Evolutionary conservation across 2,329 filamentous ascomycete species (phyloP).

Genomic region (Penicillium palitans): DNA sequence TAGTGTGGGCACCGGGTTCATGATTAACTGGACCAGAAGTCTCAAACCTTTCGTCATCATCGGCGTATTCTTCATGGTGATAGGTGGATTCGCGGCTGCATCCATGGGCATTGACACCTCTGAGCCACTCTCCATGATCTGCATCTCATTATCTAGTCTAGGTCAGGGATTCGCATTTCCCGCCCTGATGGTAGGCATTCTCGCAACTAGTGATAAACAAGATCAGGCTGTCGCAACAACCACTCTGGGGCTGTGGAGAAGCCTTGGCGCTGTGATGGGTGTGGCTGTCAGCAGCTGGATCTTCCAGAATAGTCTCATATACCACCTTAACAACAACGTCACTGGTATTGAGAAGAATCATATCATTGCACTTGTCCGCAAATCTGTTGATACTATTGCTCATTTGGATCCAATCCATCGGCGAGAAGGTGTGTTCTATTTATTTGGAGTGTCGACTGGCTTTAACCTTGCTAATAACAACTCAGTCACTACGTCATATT

Average conservation of each 20-base stretch:
- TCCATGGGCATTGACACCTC: conserved; percentile 55
- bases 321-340: conserved; percentile 61
- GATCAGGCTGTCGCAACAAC: conserved; percentile 70
- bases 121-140: conserved; percentile 55
- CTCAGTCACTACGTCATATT: conserved; percentile 41
- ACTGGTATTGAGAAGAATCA: conserved; percentile 58
- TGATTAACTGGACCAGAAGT: conserved; percentile 60
- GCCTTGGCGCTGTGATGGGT: conserved; percentile 71
- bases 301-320: conserved; percentile 67
- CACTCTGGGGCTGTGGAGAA: conserved; percentile 70
- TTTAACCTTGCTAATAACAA: conserved; percentile 18
- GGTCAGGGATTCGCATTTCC: conserved; percentile 67
- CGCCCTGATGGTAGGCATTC: conserved; percentile 62
- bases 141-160: conserved; percentile 57
- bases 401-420: conserved; percentile 48
- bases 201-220: conserved; percentile 59
- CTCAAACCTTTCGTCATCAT: conserved; percentile 61
- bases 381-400: conserved; percentile 52
- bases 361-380: conserved; percentile 52
- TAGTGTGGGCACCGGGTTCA: conserved; percentile 61
- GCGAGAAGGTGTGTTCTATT: conserved; percentile 43
- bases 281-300: conserved; percentile 70
- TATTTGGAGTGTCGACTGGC: not conserved
- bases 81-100: conserved; percentile 54
- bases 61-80: conserved; percentile 52